Evolutionary conservation across 495 filamentous ascomycete genomes (phyloP), one percentile per base, ranked within the genome.

Genomic region (Tuber borchii): DNA sequence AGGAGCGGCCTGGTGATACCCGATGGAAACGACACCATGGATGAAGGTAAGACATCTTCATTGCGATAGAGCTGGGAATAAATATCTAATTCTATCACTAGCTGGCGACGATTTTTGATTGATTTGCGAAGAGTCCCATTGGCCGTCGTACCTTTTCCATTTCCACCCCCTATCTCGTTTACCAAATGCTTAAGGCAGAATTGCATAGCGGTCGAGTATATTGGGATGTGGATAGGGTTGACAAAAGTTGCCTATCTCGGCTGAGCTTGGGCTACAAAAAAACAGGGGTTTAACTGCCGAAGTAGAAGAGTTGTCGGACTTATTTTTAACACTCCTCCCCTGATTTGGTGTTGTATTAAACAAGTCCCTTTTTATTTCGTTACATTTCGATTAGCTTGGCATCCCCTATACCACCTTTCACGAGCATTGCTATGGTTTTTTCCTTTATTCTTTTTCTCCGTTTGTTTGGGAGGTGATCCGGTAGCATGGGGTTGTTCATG

Each of bases 1-100:
- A 84, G 85, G 56, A 78, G 84, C 22, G 88, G 89, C 75, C 87
- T 87, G 2, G 86, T 88, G 72, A 65, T 79, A 37, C 71, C 73
- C 65, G 80, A 82, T 42, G 79, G 79, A 48, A 82, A 80, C 34
- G 80, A 82, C 70, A 78, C 79, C 31, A 82, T 82, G 80, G 80
- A 82, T 65, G 80, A 82, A 82, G 80, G 80, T 82, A 76, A 65
- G 74, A 73, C 40, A 69, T 34, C 68, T 56, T 61, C 37, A 22
- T 26, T 68, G 17, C 2, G n/a, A 42, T 46, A n/a, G 40, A 45
- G 26, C 34, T 42, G 56, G 31, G 68, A 34, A 31, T 70, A 31
- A 17, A 26, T 74, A 71, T 44, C 56, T 65, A 61, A 74, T 16
- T 26, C 19, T n/a, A 70, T 69, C 31, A n/a, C 72, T 73, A 61